phyloP scores from a whole-genome alignment of 2,329 filamentous ascomycete species.

The Penicillium sp. region DNA sequence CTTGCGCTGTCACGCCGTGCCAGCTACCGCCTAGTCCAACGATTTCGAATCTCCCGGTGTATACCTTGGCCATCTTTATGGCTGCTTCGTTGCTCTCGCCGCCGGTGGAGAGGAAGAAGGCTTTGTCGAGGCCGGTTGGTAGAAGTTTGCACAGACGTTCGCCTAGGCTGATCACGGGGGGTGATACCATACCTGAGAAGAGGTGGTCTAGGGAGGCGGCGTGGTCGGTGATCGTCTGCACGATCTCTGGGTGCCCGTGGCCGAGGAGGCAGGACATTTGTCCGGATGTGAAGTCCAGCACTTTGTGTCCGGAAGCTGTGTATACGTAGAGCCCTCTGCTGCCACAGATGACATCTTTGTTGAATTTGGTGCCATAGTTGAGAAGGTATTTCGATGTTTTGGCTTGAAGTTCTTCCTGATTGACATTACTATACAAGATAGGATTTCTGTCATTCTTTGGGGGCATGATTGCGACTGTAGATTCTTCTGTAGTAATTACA shows the following conservation, averaged over 20 bases:
- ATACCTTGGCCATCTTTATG: conserved; percentile 62
- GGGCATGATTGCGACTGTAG: neutral
- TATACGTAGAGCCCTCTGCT: conserved; percentile 10
- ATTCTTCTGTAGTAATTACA: neutral
- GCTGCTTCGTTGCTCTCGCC: conserved; percentile 61
- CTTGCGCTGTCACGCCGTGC: conserved; percentile 59
- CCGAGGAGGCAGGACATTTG: conserved; percentile 61
- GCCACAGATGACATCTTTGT: conserved; percentile 11
- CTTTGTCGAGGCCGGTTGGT: conserved; percentile 47
- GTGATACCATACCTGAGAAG: conserved; percentile 59
- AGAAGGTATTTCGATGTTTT: conserved; percentile 8
- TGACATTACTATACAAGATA: neutral
- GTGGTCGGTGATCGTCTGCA: conserved; percentile 52
- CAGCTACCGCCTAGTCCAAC: conserved; percentile 59
- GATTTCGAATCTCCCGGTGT: conserved; percentile 64
- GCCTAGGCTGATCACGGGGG: conserved; percentile 55
- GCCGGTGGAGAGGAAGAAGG: conserved; percentile 59
- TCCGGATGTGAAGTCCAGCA: conserved; percentile 60
- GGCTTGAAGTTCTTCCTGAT: conserved; percentile 3
- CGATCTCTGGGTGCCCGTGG: conserved; percentile 58
- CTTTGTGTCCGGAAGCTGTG: conserved; percentile 22
- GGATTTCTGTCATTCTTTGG: neutral
- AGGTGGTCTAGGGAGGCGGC: conserved; percentile 57
- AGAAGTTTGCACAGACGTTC: conserved; percentile 52
- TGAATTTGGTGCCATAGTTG: conserved; percentile 11